Base-by-base conservation (phyloP, 768 basidiomycete species). In the Mycena rosella region DNA sequence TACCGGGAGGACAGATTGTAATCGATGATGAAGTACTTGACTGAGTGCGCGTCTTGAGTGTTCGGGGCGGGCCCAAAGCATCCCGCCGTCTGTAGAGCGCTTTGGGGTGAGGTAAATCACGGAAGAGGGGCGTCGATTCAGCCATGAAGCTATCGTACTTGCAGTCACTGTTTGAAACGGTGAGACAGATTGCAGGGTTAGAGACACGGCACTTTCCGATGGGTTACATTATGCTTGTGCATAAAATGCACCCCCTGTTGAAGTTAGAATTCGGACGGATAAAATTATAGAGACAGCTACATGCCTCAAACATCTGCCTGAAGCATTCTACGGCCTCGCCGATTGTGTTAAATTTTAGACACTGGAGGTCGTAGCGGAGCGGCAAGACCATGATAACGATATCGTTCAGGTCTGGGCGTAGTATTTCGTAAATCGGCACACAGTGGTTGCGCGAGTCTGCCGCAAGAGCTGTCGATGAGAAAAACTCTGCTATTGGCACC, bases 121-220 rank as follows among this genome's bases (percentile, higher is more conserved):
- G 48, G 27, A 49, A 49, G 8, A 49, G 27, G 7, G 27, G 11
- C 26, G 48, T 29, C 17, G 48, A 49, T 18, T 49, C 48, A 20
- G 22, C 48, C 48, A 49, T 49, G 48, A 49, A 49, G 13, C 48
- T 49, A 20, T 49, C 48, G 48, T 49, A 49, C 17, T 49, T 49
- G 8, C 48, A 49, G 27, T 49, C 48, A 9, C 48, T 49, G 48
- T 6, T 49, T 7, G n/a, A 45, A 29, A 9, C n/a, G n/a, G n/a
- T 15, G 2, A 26, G 24, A 4, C 32, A 11, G 32, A 49, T 27
- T 15, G 29, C 5, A 29, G 14, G 2, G 13, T 9, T 10, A 29
- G 20, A 27, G 3, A 9, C 10, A 9, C 10, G 48, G 27, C 13
- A 5, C 48, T 14, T 29, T 27, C 48, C 48, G 7, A 14, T 49